Percentiles rank a stretch among this genome's conserved stretches.
Conservation (phyloP, 139 green algal species). For the Bryopsis sp. region DNA sequence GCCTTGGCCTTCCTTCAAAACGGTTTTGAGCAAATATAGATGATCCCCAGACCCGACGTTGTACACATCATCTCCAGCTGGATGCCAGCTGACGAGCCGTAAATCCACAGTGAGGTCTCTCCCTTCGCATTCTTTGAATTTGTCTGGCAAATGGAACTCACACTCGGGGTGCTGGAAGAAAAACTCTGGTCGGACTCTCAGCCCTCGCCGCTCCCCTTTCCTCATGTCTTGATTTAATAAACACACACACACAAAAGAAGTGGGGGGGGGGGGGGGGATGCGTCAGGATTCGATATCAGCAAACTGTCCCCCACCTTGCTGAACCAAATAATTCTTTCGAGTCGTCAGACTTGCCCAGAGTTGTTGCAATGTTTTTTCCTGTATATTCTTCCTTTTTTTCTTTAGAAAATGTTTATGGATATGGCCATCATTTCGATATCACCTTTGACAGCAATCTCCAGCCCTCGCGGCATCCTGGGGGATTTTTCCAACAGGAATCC, state of each 20-base stretch:
- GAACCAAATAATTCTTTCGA: no score
- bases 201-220: conserved; percentile 27
- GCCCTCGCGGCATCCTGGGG: conserved; percentile 41
- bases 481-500: conserved; percentile 56
- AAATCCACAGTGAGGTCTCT: conserved; percentile 43
- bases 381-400: no score
- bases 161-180: conserved; percentile 55
- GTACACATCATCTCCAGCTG: conserved; percentile 21
- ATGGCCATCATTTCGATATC: neutral
- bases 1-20: conserved; percentile 33
- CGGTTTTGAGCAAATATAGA: conserved; percentile 38
- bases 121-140: conserved; percentile 14
- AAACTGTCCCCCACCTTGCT: no score
- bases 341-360: neutral
- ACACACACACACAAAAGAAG: neutral
- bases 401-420: neutral
- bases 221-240: conserved; percentile 37
- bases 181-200: conserved; percentile 58
- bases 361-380: neutral
- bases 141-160: conserved; percentile 37
- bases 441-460: conserved; percentile 67
- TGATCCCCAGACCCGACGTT: neutral
- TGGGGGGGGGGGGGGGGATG: no score
- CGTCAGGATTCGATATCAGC: no score
- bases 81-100: conserved; percentile 43